phyloP scores from a whole-genome alignment of 2,329 filamentous ascomycete genomes.

The Mycosphaerella arachidis region DNA sequence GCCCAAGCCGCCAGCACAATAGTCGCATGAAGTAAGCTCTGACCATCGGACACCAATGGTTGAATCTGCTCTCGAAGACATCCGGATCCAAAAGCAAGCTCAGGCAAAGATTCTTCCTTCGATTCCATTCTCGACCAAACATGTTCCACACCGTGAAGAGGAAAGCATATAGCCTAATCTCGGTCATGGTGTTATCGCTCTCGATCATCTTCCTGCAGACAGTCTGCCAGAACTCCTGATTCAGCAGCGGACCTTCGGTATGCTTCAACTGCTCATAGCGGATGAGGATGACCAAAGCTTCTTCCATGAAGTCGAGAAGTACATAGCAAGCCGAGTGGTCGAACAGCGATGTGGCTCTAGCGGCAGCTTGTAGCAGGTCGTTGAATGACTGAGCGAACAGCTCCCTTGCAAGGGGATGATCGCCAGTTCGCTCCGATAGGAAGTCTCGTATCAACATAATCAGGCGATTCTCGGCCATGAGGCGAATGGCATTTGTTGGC shows the following conservation, averaged over 20 bases:
- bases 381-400: conserved; percentile 75
- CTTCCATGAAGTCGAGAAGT: conserved; percentile 86
- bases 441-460: conserved; percentile 79
- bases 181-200: conserved; percentile 84
- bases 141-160: conserved; percentile 76
- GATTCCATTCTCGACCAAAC: conserved; percentile 58
- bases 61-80: conserved; percentile 77
- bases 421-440: conserved; percentile 58
- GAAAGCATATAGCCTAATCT: conserved; percentile 78
- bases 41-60: conserved; percentile 95
- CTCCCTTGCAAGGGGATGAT: conserved; percentile 53
- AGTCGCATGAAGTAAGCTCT: conserved; percentile 88
- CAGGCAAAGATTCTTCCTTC: conserved; percentile 67
- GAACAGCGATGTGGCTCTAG: conserved; percentile 71
- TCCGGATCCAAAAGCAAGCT: conserved; percentile 71
- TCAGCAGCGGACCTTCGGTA: conserved; percentile 50
- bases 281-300: conserved; percentile 64
- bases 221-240: conserved; percentile 82
- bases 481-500: conserved; percentile 65
- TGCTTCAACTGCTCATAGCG: conserved; percentile 52
- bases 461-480: conserved; percentile 84
- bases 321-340: conserved; percentile 82
- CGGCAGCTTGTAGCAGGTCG: conserved; percentile 66
- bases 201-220: conserved; percentile 74
- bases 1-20: conserved; percentile 81